A percentile compares a stretch with the other conserved stretches of the same genome.
Conservation (phyloP, 2,329 filamentous ascomycete species). For the Aspergillus ustus region DNA sequence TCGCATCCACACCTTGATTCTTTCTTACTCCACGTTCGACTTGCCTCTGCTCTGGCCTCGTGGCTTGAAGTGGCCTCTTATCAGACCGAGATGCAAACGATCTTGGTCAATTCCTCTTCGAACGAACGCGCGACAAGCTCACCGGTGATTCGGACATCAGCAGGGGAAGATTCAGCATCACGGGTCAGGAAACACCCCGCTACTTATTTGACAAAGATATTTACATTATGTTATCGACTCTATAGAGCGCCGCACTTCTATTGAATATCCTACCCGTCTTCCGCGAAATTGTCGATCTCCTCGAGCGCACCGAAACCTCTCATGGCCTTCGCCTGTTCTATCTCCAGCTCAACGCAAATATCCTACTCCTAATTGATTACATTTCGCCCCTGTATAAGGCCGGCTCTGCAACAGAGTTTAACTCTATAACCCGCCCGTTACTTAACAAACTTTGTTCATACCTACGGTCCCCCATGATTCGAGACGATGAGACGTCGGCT, state of each 20-base stretch:
- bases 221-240: not conserved
- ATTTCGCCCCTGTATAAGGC: not conserved
- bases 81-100: not conserved
- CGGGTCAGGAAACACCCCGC: not conserved
- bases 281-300: slow-evolving; percentile 8
- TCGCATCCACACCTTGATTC: not conserved
- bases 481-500: slow-evolving; percentile 1
- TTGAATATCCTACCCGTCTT: not conserved
- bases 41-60: not conserved
- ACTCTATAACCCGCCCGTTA: not conserved
- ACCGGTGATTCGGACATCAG: not conserved
- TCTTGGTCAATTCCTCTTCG: not conserved
- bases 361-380: slow-evolving; percentile 2
- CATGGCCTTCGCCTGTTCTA: slow-evolving; percentile 6
- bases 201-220: not conserved
- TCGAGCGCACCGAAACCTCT: not conserved
- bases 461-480: not conserved
- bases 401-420: not conserved
- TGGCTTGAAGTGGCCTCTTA: not conserved
- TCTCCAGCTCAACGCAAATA: slow-evolving; percentile 4
- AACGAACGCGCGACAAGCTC: not conserved
- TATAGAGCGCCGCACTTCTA: not conserved
- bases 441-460: slow-evolving; percentile 1
- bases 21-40: not conserved
- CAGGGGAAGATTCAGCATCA: not conserved